Conservation (phyloP, 2,329 filamentous ascomycete species). For the Aspergillus sp. region DNA sequence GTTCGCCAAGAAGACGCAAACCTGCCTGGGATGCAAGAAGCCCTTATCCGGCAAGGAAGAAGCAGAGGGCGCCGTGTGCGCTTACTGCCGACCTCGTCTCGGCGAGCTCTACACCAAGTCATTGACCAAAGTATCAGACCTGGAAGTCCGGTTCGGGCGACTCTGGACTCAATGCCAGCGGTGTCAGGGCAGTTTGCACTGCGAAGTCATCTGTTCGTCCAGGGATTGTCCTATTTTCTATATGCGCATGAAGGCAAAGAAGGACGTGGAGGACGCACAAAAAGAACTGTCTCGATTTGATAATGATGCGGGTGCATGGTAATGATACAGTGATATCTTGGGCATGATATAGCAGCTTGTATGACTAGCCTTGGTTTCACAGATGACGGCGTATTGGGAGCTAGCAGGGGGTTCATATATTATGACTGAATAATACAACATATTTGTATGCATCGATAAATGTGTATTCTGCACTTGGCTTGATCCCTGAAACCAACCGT, state of each 20-base stretch:
- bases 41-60: conserved; percentile 80
- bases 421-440: neutral
- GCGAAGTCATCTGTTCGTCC: conserved; percentile 94
- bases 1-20: conserved; percentile 95
- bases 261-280: conserved; percentile 92
- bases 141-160: conserved; percentile 88
- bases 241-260: conserved; percentile 99
- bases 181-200: conserved; percentile 97
- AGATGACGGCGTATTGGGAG: conserved; percentile 18
- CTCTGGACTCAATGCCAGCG: conserved; percentile 98
- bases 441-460: neutral
- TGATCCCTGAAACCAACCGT: too few species aligned
- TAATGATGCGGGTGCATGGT: conserved; percentile 74
- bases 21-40: conserved; percentile 99
- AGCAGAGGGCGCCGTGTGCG: conserved; percentile 81
- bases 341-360: conserved; percentile 17
- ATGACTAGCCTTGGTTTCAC: conserved; percentile 5
- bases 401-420: neutral
- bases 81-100: conserved; percentile 78
- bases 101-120: conserved; percentile 94
- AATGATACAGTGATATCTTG: conserved; percentile 14
- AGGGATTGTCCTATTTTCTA: conserved; percentile 99
- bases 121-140: conserved; percentile 80
- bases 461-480: too few species aligned
- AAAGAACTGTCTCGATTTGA: conserved; percentile 91